Evolutionary conservation across 2,329 filamentous ascomycete species (phyloP).

Genomic region (Chrysosporium keratinophilum): DNA sequence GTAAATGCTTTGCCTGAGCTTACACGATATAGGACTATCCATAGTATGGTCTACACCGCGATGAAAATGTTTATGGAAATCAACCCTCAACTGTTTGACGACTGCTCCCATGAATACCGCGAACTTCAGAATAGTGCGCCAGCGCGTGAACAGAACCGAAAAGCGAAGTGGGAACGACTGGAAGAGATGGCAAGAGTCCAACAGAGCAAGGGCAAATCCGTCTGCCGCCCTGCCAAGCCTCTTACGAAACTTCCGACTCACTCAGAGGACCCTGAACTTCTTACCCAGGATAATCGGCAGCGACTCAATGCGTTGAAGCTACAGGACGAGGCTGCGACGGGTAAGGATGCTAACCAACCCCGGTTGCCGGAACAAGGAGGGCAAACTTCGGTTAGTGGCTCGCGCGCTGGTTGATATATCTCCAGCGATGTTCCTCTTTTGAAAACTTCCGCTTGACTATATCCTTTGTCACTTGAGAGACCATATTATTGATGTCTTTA

Average conservation of each 20-base stretch:
- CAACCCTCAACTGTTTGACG: conserved; percentile 94
- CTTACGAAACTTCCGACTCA: conserved; percentile 33
- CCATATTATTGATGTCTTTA: conserved; percentile 25
- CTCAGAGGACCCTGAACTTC: conserved; percentile 51
- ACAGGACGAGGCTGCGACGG: conserved; percentile 55
- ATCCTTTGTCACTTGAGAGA: conserved; percentile 35
- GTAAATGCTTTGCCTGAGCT: conserved; percentile 20
- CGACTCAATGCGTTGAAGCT: conserved; percentile 81
- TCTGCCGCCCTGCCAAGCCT: conserved; percentile 21
- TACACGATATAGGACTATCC: conserved; percentile 66
- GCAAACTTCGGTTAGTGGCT: conserved; percentile 38
- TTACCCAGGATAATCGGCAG: conserved; percentile 74
- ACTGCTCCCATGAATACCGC: conserved; percentile 96
- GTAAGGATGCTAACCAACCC: conserved; percentile 37
- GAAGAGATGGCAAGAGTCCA: conserved; percentile 63
- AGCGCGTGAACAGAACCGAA: conserved; percentile 68
- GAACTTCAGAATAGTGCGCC: conserved; percentile 88
- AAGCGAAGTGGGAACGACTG: conserved; percentile 82
- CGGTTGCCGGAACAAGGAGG: conserved; percentile 35
- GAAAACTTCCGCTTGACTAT: conserved; percentile 19
- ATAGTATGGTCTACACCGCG: conserved; percentile 99
- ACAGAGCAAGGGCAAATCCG: conserved; percentile 42
- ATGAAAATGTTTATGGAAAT: conserved; percentile 99
- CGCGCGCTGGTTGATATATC: conserved; percentile 23
- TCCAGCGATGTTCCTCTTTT: conserved; percentile 14